Conservation (phyloP, 2,329 filamentous ascomycete species). For the Paecilomyces niveus region DNA sequence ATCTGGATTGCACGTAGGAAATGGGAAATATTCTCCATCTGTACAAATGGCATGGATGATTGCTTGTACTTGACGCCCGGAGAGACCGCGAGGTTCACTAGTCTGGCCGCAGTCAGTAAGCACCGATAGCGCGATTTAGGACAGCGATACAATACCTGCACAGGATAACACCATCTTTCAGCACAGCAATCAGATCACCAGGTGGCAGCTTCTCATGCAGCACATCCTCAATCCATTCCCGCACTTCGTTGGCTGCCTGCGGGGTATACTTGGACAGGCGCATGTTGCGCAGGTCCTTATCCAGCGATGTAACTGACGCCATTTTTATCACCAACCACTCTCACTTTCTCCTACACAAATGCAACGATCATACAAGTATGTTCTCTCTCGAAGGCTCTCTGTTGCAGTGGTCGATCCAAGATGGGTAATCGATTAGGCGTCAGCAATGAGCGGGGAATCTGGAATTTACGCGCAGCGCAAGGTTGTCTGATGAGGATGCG, state of each 20-base stretch:
- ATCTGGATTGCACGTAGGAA: constrained; percentile 84
- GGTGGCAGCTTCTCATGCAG: constrained; percentile 66
- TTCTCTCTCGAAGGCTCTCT: background rate
- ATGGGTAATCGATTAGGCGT: background rate
- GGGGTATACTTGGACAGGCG: constrained; percentile 91
- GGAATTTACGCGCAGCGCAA: background rate
- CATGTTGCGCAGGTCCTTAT: constrained; percentile 90
- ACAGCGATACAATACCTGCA: constrained; percentile 62
- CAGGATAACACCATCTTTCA: constrained; percentile 86
- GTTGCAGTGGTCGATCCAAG: background rate
- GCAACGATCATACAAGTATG: background rate
- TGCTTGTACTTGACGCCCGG: constrained; percentile 84
- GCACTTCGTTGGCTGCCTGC: constrained; percentile 76
- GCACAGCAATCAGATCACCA: constrained; percentile 71
- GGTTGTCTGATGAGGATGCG: background rate
- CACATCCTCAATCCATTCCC: constrained; percentile 75
- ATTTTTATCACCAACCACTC: constrained; percentile 46
- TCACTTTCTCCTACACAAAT: background rate
- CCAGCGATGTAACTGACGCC: constrained; percentile 88
- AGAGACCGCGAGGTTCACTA: constrained; percentile 72
- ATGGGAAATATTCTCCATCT: constrained; percentile 99
- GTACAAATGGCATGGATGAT: constrained; percentile 93
- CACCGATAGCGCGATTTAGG: constrained; percentile 1
- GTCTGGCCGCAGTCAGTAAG: constrained; percentile 44
- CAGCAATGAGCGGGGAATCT: background rate